Conservation (phyloP, 768 basidiomycete species). For the Gymnopilus dilepis region DNA sequence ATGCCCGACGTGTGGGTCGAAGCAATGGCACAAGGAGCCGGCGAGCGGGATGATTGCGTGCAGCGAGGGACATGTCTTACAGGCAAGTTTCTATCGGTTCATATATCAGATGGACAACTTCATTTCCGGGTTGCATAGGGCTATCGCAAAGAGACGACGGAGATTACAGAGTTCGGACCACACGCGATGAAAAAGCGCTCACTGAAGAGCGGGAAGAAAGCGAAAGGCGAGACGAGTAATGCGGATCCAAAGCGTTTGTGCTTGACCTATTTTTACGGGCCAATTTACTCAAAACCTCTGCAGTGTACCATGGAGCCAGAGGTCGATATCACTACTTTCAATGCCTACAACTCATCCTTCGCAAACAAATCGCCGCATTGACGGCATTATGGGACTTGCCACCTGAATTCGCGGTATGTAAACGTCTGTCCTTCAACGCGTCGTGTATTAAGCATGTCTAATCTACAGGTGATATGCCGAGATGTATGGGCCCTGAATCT, state of each 20-base stretch:
- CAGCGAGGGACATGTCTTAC: slow-evolving; percentile 89
- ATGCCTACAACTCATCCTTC: slow-evolving; percentile 80
- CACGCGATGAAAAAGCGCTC: slow-evolving; percentile 71
- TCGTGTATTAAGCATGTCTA: background rate
- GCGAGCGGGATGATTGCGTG: slow-evolving; percentile 83
- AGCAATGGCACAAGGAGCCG: slow-evolving; percentile 87
- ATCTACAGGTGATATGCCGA: slow-evolving; percentile 66
- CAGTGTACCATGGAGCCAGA: slow-evolving; percentile 86
- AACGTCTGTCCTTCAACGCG: background rate
- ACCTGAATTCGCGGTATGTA: slow-evolving; percentile 73
- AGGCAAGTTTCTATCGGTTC: slow-evolving; percentile 53
- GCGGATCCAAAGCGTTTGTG: slow-evolving; percentile 64
- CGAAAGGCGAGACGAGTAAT: slow-evolving; percentile 52
- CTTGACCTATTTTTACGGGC: background rate
- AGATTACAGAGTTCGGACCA: slow-evolving; percentile 65
- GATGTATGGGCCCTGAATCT: slow-evolving; percentile 85
- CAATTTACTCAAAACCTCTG: background rate
- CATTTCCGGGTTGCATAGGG: slow-evolving; percentile 50
- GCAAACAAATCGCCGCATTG: slow-evolving; percentile 75
- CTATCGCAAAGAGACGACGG: slow-evolving; percentile 81
- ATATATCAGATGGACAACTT: background rate
- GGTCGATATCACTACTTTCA: slow-evolving; percentile 84
- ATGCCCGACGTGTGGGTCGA: slow-evolving; percentile 83
- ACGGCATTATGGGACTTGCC: slow-evolving; percentile 72
- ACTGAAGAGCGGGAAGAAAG: slow-evolving; percentile 61